Conservation (phyloP, 768 basidiomycete genomes). For the Agaricus bisporus region DNA sequence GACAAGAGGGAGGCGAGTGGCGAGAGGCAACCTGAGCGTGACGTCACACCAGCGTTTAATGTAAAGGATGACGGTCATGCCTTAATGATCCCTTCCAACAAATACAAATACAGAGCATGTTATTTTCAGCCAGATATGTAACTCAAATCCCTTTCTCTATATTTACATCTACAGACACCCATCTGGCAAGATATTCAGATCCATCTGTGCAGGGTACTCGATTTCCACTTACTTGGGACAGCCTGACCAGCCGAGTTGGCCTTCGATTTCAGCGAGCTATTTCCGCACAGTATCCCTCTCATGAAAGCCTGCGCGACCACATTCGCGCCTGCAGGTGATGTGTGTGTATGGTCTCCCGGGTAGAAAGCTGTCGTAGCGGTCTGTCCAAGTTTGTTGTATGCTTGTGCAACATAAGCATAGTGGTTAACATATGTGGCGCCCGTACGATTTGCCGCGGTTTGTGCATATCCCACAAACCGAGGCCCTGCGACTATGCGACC, state of each 20-base stretch:
- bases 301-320: constrained; percentile 44
- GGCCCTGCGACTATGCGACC: constrained; percentile 28
- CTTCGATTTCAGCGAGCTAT: constrained; percentile 24
- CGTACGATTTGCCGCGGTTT: constrained; percentile 29
- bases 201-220: neutral
- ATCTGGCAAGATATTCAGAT: constrained; percentile 2
- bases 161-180: constrained; percentile 4
- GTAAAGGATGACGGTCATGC: too few species aligned
- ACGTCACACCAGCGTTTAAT: too few species aligned
- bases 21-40: too few species aligned
- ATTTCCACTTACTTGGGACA: constrained; percentile 26
- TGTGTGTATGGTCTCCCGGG: constrained; percentile 44
- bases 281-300: constrained; percentile 35
- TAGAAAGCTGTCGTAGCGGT: constrained; percentile 32
- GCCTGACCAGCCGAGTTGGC: constrained; percentile 30
- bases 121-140: neutral
- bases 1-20: too few species aligned
- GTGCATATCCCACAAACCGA: constrained; percentile 40
- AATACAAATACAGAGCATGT: neutral
- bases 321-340: constrained; percentile 35
- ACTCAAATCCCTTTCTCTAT: too few species aligned
- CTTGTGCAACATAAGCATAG: constrained; percentile 37
- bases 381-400: constrained; percentile 34
- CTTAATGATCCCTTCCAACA: neutral
- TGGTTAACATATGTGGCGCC: constrained; percentile 39